These are phyloP conservation scores for Aspergillus japonicus DNA, from an alignment of 2,329 filamentous ascomycete genomes.

Conservation along the genomic window DNA sequence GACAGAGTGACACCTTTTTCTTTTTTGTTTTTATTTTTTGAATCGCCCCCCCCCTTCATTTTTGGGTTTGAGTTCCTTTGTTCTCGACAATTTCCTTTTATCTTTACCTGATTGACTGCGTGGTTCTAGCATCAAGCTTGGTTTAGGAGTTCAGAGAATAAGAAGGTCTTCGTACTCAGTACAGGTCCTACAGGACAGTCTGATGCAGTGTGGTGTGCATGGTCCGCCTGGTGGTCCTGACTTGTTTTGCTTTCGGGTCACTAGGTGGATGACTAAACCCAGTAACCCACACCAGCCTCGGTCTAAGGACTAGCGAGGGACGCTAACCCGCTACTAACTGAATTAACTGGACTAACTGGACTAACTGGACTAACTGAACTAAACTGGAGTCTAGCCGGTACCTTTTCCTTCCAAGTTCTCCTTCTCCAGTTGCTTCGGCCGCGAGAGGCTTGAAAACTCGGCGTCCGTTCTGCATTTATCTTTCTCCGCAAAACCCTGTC, in stretches of 20 bases:
- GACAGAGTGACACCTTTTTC: too few species aligned
- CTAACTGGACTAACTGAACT: too few species aligned
- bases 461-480: constrained; percentile 6
- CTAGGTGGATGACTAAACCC: constrained; percentile 10
- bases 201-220: constrained; percentile 14
- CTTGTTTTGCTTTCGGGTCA: constrained; percentile 14
- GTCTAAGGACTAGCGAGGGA: background rate
- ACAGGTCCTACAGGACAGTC: constrained; percentile 1
- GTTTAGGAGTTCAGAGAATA: constrained; percentile 2
- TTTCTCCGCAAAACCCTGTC: constrained; percentile 22
- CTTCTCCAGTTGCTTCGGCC: constrained; percentile 6
- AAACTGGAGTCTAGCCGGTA: background rate
- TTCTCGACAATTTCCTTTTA: constrained; percentile 2
- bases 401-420: background rate
- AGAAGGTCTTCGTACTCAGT: background rate
- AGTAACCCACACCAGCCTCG: constrained; percentile 1
- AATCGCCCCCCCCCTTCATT: too few species aligned
- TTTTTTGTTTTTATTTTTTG: too few species aligned
- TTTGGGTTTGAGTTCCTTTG: background rate
- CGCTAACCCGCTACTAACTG: background rate
- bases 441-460: constrained; percentile 19
- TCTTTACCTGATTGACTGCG: constrained; percentile 14
- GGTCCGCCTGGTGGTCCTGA: constrained; percentile 22
- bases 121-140: constrained; percentile 21
- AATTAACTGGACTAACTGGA: too few species aligned